Evolutionary conservation across 202 grass and related monocot genomes (phyloP).

Genomic region (Carex sylvatica): DNA sequence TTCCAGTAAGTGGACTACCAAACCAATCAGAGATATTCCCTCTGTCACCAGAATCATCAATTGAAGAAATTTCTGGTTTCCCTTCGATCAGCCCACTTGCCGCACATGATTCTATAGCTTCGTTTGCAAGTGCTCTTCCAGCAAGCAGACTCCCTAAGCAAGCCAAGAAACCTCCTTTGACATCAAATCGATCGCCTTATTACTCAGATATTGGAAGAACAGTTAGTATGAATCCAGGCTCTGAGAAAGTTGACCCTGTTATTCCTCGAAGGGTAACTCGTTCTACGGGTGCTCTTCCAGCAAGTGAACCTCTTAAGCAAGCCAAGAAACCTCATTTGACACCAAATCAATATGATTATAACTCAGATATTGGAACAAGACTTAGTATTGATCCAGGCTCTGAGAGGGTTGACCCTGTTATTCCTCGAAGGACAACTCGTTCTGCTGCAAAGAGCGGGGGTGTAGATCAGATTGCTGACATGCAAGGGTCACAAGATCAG

Average conservation of each 20-base stretch:
- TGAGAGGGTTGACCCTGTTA: constrained; percentile 22
- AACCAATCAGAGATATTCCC: neutral
- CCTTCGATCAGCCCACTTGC: constrained; percentile 32
- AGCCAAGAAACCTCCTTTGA: neutral
- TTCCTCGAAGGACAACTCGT: constrained; percentile 34
- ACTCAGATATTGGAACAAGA: neutral
- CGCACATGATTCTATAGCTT: constrained; percentile 35
- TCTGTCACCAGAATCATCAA: neutral
- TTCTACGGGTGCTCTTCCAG: constrained; percentile 18
- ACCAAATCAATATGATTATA: neutral
- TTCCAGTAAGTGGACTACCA: neutral
- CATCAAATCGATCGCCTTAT: neutral
- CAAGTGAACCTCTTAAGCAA: neutral
- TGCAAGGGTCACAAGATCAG: neutral
- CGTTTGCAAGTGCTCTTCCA: constrained; percentile 22
- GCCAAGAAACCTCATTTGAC: neutral
- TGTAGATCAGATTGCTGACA: constrained; percentile 6
- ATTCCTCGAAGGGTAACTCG: constrained; percentile 33
- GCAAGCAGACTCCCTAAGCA: neutral
- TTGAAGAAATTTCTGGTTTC: neutral
- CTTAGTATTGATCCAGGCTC: neutral
- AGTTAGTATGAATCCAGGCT: neutral
- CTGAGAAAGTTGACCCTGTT: constrained; percentile 24
- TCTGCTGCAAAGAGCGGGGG: constrained; percentile 20
- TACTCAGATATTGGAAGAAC: neutral